Evolutionary conservation across 2,329 filamentous ascomycete genomes (phyloP).

Genomic region (Colletotrichum scovillei): DNA sequence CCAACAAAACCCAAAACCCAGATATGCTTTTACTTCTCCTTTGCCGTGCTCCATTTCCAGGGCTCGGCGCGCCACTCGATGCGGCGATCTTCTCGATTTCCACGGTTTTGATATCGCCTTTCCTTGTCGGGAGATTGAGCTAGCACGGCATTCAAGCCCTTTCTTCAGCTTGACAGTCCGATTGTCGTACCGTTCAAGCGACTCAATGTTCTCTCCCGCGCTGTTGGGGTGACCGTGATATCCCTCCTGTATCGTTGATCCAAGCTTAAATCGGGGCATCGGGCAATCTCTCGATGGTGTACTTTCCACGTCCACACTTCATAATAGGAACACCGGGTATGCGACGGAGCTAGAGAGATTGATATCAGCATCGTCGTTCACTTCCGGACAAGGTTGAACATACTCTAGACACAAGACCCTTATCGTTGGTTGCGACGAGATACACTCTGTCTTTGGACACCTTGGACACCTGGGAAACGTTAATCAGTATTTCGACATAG

Average conservation of each 20-base stretch:
- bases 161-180: not conserved
- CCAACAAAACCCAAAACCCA: not conserved
- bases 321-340: slow-evolving; percentile 60
- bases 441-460: slow-evolving; percentile 73
- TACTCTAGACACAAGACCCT: slow-evolving; percentile 3
- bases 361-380: not conserved
- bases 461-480: slow-evolving; percentile 76
- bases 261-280: slow-evolving; percentile 75
- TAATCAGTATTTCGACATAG: slow-evolving; percentile 77
- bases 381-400: not conserved
- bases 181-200: not conserved
- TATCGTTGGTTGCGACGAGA: slow-evolving; percentile 80
- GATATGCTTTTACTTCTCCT: not conserved
- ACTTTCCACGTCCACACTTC: slow-evolving; percentile 89
- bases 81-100: no score
- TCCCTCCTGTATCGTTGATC: slow-evolving; percentile 3
- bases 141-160: not conserved
- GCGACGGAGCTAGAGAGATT: slow-evolving; percentile 73
- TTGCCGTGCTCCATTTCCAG: not conserved
- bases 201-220: not conserved
- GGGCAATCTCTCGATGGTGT: slow-evolving; percentile 91
- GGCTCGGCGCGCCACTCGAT: not conserved
- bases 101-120: not conserved
- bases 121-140: not conserved
- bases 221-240: not conserved